Evolutionary conservation across 768 basidiomycete species (phyloP), one percentile per base, ranked within the genome.

Genomic region (Pleurotus eryngii): DNA sequence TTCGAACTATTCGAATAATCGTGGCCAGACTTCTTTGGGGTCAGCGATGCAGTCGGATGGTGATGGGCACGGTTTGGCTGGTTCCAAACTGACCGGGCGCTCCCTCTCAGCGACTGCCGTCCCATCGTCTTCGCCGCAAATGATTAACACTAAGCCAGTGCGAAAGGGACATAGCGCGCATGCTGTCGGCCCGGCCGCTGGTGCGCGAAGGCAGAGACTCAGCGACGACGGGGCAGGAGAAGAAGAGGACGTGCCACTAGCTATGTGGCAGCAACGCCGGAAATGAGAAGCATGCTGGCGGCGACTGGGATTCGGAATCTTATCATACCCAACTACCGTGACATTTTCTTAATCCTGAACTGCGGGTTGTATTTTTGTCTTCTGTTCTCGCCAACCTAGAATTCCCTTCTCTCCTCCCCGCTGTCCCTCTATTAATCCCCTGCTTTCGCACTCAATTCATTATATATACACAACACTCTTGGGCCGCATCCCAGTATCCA

Each of bases 161-260:
- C 80, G 86, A 64, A 92, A 91, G 68, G 83, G 80, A 14, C 68
- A 72, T 55, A 90, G 87, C 63, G 85, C 82, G 82, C 82, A 86
- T 67, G 87, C 86, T 15, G 74, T 80, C 8, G 60, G 40, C 6
- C 18, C 55, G 1, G 26, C 38, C 11, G 26, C 61, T 38, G 69
- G 74, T 55, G 73, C 70, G 15, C 65, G 68, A 58, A 74, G 77
- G 60, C 76, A 77, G 40, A 74, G 75, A 63, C 73, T 75, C 26
- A 72, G 74, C 50, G 76, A 80, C 53, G 64, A 63, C 47, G 71
- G 66, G 17, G 72, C 63, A 42, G 74, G 74, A 24, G 88, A 90
- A 65, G 90, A 92, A 65, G 90, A 92, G 66, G 90, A 92, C 65
- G 73, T 90, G 39, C 90, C 90, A 17, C 74, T 93, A 48, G 89